phyloP scores from a whole-genome alignment of 2,329 filamentous ascomycete genomes.

The Monosporascus cannonballus region DNA sequence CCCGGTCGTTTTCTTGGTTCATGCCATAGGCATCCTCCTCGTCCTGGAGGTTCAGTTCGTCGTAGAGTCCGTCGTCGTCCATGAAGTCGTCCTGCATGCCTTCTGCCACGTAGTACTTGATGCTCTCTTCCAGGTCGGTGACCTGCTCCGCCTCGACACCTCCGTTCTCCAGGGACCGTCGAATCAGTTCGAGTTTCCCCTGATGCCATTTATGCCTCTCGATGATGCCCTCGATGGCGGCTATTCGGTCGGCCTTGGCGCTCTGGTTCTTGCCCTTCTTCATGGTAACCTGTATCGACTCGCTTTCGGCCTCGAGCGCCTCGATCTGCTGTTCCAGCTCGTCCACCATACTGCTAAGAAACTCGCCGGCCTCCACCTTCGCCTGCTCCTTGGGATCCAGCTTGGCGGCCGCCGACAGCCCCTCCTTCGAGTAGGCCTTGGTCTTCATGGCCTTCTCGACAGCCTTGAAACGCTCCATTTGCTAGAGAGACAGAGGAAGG shows the following conservation, averaged over 20 bases:
- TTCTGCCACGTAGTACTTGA: slow-evolving; percentile 91
- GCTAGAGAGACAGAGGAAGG: slow-evolving; percentile 42
- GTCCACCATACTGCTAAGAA: slow-evolving; percentile 80
- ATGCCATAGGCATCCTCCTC: slow-evolving; percentile 87
- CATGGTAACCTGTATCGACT: slow-evolving; percentile 77
- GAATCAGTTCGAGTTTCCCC: slow-evolving; percentile 82
- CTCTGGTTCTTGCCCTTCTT: slow-evolving; percentile 92
- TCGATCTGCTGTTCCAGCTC: slow-evolving; percentile 94
- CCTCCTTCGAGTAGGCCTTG: slow-evolving; percentile 98
- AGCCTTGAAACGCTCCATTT: slow-evolving; percentile 99
- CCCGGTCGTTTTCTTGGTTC: slow-evolving; percentile 71
- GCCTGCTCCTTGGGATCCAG: slow-evolving; percentile 97
- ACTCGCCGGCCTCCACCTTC: slow-evolving; percentile 81
- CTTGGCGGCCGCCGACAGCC: slow-evolving; percentile 82
- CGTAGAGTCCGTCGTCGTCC: slow-evolving; percentile 92
- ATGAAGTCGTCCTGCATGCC: slow-evolving; percentile 84
- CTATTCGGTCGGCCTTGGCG: slow-evolving; percentile 78
- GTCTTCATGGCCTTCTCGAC: slow-evolving; percentile 99
- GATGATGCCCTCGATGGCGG: slow-evolving; percentile 75
- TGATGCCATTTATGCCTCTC: slow-evolving; percentile 98
- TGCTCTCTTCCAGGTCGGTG: slow-evolving; percentile 81
- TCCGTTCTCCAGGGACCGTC: slow-evolving; percentile 87
- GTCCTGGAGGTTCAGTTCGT: slow-evolving; percentile 86
- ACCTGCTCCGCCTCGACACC: slow-evolving; percentile 84
- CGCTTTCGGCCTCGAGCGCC: slow-evolving; percentile 81